Base-by-base conservation (phyloP, 2,329 filamentous ascomycete species). In the Paecilomyces niveus region DNA sequence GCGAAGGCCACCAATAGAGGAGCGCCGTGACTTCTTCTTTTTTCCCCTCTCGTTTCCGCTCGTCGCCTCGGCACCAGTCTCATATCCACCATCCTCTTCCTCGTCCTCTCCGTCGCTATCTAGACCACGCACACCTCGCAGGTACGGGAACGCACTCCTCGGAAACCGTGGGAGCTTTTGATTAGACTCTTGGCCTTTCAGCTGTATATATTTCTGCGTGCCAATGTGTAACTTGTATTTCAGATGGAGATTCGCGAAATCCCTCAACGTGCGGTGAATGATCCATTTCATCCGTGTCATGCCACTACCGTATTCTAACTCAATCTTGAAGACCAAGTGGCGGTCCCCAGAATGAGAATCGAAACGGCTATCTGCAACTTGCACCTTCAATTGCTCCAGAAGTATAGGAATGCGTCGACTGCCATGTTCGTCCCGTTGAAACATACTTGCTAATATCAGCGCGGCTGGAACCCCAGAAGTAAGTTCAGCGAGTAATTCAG, bases 211-310 rank as follows among this genome's bases (percentile, higher is more conserved):
- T 65, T 90, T 91, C 64, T 96, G 90, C 60, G 91, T 92, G 61
- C 89, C 87, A 59, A 89, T 84, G 59, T 92, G 88, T 57, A 96
- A 81, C 71, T 94, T 96, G 81, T 97, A 99, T 66, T 95, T 92
- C 68, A 92, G 81, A 74, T 99, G 94, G 35, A 99, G 80, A 67
- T 97, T 96, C 65, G 90, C 85, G 66, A 99, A 96, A 70, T 99
- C 94, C 65, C 86, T 83, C 45, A 97, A 83, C 9, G 90, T 92
- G 57, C 94, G 85, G 67, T 91, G 87, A 59, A 99, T 90, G 18
- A 90, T 88, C 94, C 94, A 99, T 70, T 90, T 90, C 95, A 99
- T 97, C 58, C 94, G 85, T 57, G 93, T 97, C 58, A 94, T 85
- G 0, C 94, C 95, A 70, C 90, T 97, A 13, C 94, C 94, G 71